Conservation (phyloP, 768 basidiomycete species). For the Galerina sulciceps region DNA sequence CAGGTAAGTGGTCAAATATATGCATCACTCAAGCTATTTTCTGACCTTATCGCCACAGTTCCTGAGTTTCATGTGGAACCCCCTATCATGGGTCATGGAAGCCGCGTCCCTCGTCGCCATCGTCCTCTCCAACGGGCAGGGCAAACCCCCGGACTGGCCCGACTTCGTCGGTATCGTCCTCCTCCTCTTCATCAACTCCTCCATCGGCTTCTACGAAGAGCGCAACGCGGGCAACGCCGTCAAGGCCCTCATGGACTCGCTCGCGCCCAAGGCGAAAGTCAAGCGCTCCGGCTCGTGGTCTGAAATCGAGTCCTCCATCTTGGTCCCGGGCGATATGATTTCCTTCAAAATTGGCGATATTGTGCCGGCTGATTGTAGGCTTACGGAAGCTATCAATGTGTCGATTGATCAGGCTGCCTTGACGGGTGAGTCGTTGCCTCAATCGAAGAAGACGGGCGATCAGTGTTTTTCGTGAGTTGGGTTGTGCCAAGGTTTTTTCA, state of each 20-base stretch:
- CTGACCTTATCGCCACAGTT: conserved; percentile 50
- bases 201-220: conserved; percentile 99
- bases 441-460: conserved; percentile 90
- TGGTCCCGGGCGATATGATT: conserved; percentile 96
- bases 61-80: conserved; percentile 99
- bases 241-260: conserved; percentile 99
- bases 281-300: conserved; percentile 84
- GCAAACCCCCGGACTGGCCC: conserved; percentile 90
- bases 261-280: conserved; percentile 96
- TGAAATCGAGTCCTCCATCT: conserved; percentile 87
- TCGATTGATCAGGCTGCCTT: conserved; percentile 98
- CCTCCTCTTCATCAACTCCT: conserved; percentile 91
- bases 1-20: conserved; percentile 55
- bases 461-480: conserved; percentile 99
- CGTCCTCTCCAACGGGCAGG: conserved; percentile 91
- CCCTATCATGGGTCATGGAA: conserved; percentile 99
- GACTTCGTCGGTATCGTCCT: conserved; percentile 97
- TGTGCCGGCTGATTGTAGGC: conserved; percentile 96
- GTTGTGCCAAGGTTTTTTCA: too few species aligned
- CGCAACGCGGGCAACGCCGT: conserved; percentile 97
- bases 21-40: conserved; percentile 4
- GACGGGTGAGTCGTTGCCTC: conserved; percentile 95
- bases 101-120: conserved; percentile 94
- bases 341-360: conserved; percentile 99
- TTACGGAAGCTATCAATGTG: conserved; percentile 95